Percentiles rank a stretch among this genome's conserved stretches.
Evolutionary conservation across 2,329 filamentous ascomycete genomes (phyloP).

Genomic region (Hansfordia pulvinata): DNA sequence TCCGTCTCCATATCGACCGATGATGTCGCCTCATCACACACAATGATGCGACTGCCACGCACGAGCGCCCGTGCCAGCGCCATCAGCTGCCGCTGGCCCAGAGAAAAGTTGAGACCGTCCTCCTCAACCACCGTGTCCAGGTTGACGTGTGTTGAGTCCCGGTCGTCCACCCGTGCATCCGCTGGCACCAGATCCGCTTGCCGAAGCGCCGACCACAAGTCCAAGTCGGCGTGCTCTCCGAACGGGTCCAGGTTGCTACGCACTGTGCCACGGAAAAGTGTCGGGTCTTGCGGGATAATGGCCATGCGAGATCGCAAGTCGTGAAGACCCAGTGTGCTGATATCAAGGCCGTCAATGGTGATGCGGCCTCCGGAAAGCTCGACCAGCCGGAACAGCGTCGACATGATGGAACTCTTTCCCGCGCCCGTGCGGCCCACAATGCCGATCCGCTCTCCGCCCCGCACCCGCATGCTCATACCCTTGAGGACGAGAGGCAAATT

Average conservation of each 20-base stretch:
- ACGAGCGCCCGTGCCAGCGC: conserved; percentile 85
- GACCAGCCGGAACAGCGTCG: conserved; percentile 63
- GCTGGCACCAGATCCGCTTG: conserved; percentile 57
- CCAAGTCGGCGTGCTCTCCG: conserved; percentile 61
- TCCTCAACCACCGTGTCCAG: conserved; percentile 83
- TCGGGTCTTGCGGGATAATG: conserved; percentile 78
- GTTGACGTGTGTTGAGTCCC: conserved; percentile 48
- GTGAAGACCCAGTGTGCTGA: conserved; percentile 59
- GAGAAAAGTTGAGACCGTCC: conserved; percentile 89
- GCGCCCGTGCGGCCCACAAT: conserved; percentile 73
- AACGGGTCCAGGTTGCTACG: conserved; percentile 73
- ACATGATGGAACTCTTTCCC: conserved; percentile 76
- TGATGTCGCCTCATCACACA: conserved; percentile 92
- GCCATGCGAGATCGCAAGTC: conserved; percentile 64
- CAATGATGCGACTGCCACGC: conserved; percentile 76
- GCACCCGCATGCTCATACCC: conserved; percentile 57
- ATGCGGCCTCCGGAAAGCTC: conserved; percentile 51
- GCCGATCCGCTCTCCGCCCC: conserved; percentile 65
- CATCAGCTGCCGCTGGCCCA: conserved; percentile 92
- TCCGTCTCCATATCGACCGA: conserved; percentile 95
- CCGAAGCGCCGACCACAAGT: conserved; percentile 64
- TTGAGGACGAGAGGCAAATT: conserved; percentile 61
- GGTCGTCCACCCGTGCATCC: conserved; percentile 10
- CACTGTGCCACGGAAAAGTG: conserved; percentile 69
- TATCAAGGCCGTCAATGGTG: conserved; percentile 53